These are phyloP conservation scores for Salix brachista DNA, from an alignment of 345 rosid genomes.

Conservation along the genomic window DNA sequence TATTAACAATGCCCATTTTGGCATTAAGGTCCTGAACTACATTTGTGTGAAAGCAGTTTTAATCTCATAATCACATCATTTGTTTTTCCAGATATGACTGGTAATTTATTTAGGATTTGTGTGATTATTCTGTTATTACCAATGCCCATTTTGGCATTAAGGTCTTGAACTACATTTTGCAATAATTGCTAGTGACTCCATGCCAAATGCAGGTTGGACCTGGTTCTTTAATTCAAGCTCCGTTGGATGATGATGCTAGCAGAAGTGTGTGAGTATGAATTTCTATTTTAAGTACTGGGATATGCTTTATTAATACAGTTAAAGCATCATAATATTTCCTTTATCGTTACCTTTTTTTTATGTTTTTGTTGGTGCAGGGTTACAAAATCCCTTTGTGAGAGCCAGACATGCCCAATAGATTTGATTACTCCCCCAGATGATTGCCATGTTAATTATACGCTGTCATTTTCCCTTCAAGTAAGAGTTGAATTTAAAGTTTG, in stretches of 20 bases:
- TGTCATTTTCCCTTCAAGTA: slow-evolving; percentile 92
- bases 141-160: slow-evolving; percentile 2
- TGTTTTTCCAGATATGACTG: background rate
- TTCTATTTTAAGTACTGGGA: slow-evolving; percentile 9
- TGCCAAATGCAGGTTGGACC: slow-evolving; percentile 68
- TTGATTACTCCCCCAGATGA: slow-evolving; percentile 96
- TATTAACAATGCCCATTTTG: background rate
- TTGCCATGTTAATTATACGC: slow-evolving; percentile 92
- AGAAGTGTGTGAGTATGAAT: slow-evolving; percentile 78
- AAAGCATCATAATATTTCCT: slow-evolving; percentile 4
- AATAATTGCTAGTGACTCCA: slow-evolving; percentile 6
- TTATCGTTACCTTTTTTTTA: slow-evolving; percentile 10
- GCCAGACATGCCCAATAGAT: slow-evolving; percentile 78
- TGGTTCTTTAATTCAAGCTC: slow-evolving; percentile 86
- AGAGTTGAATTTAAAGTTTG: slow-evolving; percentile 18
- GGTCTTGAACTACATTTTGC: slow-evolving; percentile 10
- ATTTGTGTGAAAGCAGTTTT: background rate
- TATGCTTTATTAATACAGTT: slow-evolving; percentile 6
- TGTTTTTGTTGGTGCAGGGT: slow-evolving; percentile 44
- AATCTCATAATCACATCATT: background rate
- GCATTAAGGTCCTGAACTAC: slow-evolving; percentile 11
- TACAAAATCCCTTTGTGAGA: slow-evolving; percentile 68
- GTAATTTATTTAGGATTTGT: background rate
- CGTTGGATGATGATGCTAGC: slow-evolving; percentile 64
- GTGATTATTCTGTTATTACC: background rate